phyloP scores from a whole-genome alignment of 306 rosid genomes.

The Medicago ruthenica region DNA sequence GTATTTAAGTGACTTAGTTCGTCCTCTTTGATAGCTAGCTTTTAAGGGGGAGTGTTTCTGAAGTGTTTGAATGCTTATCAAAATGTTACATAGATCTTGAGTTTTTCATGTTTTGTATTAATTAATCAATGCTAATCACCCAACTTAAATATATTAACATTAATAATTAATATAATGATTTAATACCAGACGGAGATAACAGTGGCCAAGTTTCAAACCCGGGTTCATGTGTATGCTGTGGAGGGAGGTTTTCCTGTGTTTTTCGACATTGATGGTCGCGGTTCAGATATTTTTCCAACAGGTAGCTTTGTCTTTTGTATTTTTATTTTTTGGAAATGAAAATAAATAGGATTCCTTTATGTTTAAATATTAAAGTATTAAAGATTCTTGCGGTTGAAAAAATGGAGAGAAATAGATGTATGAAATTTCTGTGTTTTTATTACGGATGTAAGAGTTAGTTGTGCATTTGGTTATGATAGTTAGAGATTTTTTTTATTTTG shows the following conservation, averaged over 20 bases:
- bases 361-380: not conserved
- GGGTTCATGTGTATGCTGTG: constrained; percentile 72
- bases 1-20: not conserved
- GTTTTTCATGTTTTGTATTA: not conserved
- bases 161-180: not conserved
- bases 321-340: not conserved
- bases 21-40: not conserved
- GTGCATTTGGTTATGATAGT: not conserved
- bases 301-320: constrained; percentile 41
- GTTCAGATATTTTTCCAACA: constrained; percentile 79
- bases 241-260: constrained; percentile 86
- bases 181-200: constrained; percentile 72
- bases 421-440: not conserved
- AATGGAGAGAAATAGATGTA: not conserved
- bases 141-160: not conserved
- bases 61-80: not conserved
- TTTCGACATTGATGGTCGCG: constrained; percentile 85
- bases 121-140: not conserved
- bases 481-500: not conserved
- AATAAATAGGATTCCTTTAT: constrained; percentile 6
- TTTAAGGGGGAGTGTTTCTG: not conserved
- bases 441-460: not conserved
- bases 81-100: not conserved
- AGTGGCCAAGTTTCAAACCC: constrained; percentile 80
- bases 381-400: not conserved